Evolutionary conservation across 2,329 filamentous ascomycete species (phyloP), one percentile per base, ranked within the genome.

Genomic region (Mariannaea sp.): DNA sequence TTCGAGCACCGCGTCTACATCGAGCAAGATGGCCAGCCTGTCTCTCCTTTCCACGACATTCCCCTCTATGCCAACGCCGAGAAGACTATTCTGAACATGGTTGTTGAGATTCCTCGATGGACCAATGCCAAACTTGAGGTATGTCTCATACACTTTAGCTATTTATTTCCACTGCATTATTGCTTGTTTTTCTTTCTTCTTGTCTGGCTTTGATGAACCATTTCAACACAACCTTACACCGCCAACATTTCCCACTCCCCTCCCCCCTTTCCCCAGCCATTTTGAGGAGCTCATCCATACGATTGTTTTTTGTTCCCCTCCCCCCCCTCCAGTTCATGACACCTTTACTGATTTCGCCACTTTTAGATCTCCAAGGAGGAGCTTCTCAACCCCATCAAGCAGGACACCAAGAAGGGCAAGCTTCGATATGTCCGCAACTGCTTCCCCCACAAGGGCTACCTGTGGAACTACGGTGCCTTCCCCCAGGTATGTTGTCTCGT

Each of bases 391-490:
- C 93, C 93, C 74, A 96, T 97, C 83, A 97, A 97, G 88, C 94
- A 99, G 83, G 94, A 99, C 76, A 85, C 86, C 77, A 97, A 99
- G 89, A 97, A 99, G 85, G 94, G 93, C 85, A 97, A 97, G 86
- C 92, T 97, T 70, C 90, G 94, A 72, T 99, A 88, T 75, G 94
- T 99, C 75, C 92, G 94, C 80, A 99, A 99, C 88, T 99, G 94
- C 88, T 99, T 99, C 86, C 94, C 94, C 69, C 94, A 99, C 89
- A 97, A 99, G 86, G 94, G 94, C 66, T 99, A 99, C 80, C 90
- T 99, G 69, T 99, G 94, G 94, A 99, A 99, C 86, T 99, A 99
- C 80, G 94, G 94, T 80, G 92, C 92, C 77, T 97, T 99, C 87
- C 94, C 94, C 70, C 91, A 94, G 83, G 91, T 94, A 83, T 72